Base-by-base conservation (phyloP, 169 alveolate genomes). In the Plasmodium adleri region DNA sequence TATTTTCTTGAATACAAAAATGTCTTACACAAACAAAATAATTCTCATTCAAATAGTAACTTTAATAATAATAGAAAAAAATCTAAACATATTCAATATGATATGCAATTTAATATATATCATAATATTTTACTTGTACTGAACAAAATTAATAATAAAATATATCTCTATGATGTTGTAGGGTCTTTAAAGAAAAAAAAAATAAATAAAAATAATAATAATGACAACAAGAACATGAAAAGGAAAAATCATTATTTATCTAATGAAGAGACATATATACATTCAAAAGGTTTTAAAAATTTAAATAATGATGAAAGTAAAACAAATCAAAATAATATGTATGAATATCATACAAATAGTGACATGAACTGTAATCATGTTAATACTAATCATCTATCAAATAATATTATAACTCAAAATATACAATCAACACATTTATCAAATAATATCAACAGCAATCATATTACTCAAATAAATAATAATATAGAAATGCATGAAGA, bases 1-100 rank as follows among this genome's bases (percentile, higher is more conserved):
- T 86, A 86, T 54, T 22, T 72, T 26, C 54, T 86, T 10, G 88
- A 86, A 9, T 86, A 86, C 20, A 86, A 22, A 72, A 66, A 49
- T 20, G 1, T 39, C 5, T 1, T 5, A 39, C 43, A 12, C 43
- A 58, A 45, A 32, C 45, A 32, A 39, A 39, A 12, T 32, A 67
- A 45, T 22, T 20, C 24, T 2, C 4, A 59, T 66, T 6, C 22
- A 6, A 59, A 63, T n/a, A n/a, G 43, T 22, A 47, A 68, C 4
- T 13, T 8, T 28, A 71, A 71, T 28, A 39, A 13, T 43, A 39
- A 5, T 54, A 24, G 60, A 63, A 75, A 63, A 75, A 62, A 28
- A 54, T 32, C 5, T 1, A 20, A 50, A 62, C 52, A 71, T 22
- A 45, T 9, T 5, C 45, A 43, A 15, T 74, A 43, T 24, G 10